A percentile compares a stretch with the other conserved stretches of the same genome.
Evolutionary conservation across 495 filamentous ascomycete species (phyloP).

Genomic region (Geopyxis carbonaria): DNA sequence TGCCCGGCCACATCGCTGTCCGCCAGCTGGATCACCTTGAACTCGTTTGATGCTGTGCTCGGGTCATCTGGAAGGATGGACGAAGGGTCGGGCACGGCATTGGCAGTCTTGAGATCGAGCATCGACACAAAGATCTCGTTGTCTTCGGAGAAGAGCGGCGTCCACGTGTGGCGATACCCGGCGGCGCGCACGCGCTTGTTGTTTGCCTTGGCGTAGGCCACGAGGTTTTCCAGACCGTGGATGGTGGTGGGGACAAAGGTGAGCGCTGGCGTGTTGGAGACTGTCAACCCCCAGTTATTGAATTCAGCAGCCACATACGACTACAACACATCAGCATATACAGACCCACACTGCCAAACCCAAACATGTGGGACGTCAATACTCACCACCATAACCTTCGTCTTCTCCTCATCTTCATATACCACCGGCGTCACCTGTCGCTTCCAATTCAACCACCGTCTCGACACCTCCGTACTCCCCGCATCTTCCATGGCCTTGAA

Average conservation of each 20-base stretch:
- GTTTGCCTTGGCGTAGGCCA: constrained; percentile 27
- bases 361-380: background rate
- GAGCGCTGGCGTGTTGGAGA: constrained; percentile 30
- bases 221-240: constrained; percentile 31
- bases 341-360: background rate
- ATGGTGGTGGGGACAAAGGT: constrained; percentile 35
- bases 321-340: background rate
- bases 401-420: constrained; percentile 12
- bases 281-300: constrained; percentile 34
- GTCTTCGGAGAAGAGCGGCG: constrained; percentile 30
- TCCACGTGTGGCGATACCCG: constrained; percentile 37
- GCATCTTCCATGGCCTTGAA: constrained; percentile 16
- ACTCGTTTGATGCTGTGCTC: constrained; percentile 9
- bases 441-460: constrained; percentile 17
- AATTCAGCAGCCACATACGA: constrained; percentile 19
- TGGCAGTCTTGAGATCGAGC: constrained; percentile 27
- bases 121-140: constrained; percentile 36
- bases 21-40: constrained; percentile 29
- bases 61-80: constrained; percentile 23
- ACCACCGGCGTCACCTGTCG: constrained; percentile 13
- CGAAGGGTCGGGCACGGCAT: constrained; percentile 27
- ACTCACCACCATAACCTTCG: constrained; percentile 16
- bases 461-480: constrained; percentile 10
- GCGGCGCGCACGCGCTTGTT: constrained; percentile 30
- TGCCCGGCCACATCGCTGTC: constrained; percentile 14